Evolutionary conservation across 371 early-diverging fungal genomes (phyloP).

Genomic region (Enterocytospora artemiae): DNA sequence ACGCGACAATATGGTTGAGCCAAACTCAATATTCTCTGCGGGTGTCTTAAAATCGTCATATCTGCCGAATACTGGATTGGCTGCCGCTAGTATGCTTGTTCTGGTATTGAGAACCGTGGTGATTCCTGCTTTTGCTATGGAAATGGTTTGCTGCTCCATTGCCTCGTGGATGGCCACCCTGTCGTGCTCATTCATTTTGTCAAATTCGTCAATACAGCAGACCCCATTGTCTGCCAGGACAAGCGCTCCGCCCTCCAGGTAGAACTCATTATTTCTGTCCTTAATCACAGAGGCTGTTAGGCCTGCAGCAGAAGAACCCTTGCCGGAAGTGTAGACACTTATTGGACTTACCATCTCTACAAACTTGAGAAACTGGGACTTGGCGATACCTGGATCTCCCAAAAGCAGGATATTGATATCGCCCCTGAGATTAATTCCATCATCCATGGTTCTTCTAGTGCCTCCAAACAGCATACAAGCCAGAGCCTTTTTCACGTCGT

Average conservation of each 20-base stretch:
- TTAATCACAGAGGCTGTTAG: slow-evolving; percentile 72
- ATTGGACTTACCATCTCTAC: slow-evolving; percentile 84
- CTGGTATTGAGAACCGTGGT: slow-evolving; percentile 94
- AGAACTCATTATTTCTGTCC: slow-evolving; percentile 74
- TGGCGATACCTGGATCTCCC: slow-evolving; percentile 98
- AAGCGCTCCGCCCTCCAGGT: slow-evolving; percentile 98
- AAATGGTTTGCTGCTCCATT: slow-evolving; percentile 99
- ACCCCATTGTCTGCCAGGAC: slow-evolving; percentile 97
- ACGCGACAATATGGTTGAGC: slow-evolving; percentile 86
- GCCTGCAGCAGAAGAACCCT: slow-evolving; percentile 74
- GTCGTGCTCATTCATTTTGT: slow-evolving; percentile 98
- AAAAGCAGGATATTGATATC: slow-evolving; percentile 94
- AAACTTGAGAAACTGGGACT: slow-evolving; percentile 94
- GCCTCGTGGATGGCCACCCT: slow-evolving; percentile 99
- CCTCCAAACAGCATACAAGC: slow-evolving; percentile 92
- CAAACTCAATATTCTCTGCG: slow-evolving; percentile 89
- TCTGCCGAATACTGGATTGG: slow-evolving; percentile 99
- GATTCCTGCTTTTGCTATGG: slow-evolving; percentile 99
- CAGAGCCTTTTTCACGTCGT: slow-evolving; percentile 91
- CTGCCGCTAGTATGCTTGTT: slow-evolving; percentile 93
- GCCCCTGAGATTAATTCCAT: slow-evolving; percentile 87
- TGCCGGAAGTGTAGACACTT: slow-evolving; percentile 77
- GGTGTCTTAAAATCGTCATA: slow-evolving; percentile 83
- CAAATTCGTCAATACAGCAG: slow-evolving; percentile 99
- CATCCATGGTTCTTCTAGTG: slow-evolving; percentile 78